phyloP scores from a whole-genome alignment of 2,329 filamentous ascomycete species.

The Elsinoe perseae region DNA sequence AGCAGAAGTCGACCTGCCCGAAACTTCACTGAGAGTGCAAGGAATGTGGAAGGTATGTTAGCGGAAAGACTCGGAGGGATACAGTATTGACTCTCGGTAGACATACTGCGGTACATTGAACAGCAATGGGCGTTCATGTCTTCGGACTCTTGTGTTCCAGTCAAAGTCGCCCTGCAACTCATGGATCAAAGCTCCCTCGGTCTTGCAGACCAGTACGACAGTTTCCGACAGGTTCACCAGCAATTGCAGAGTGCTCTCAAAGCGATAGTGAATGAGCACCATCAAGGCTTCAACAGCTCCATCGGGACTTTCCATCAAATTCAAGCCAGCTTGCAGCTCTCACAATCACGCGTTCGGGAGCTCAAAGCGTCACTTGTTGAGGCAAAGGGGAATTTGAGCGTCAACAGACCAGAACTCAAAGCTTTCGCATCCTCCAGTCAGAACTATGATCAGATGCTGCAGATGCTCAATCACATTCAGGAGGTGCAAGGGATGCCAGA shows the following conservation, averaged over 20 bases:
- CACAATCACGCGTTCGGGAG: slow-evolving; percentile 73
- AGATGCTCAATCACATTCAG: slow-evolving; percentile 64
- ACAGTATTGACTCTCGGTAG: slow-evolving; percentile 28
- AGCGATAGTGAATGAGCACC: slow-evolving; percentile 93
- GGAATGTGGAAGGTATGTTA: slow-evolving; percentile 36
- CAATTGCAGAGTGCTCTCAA: slow-evolving; percentile 91
- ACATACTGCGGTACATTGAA: slow-evolving; percentile 73
- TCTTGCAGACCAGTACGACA: slow-evolving; percentile 75
- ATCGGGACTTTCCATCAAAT: slow-evolving; percentile 99
- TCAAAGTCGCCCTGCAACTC: slow-evolving; percentile 88
- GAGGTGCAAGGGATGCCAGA: slow-evolving; percentile 84
- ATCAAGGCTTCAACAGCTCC: slow-evolving; percentile 98
- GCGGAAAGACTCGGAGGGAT: slow-evolving; percentile 12
- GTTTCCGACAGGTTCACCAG: slow-evolving; percentile 74
- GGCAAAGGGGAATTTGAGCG: slow-evolving; percentile 73
- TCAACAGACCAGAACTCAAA: slow-evolving; percentile 83
- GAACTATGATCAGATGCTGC: slow-evolving; percentile 82
- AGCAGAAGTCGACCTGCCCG: slow-evolving; percentile 27
- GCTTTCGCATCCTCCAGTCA: slow-evolving; percentile 81
- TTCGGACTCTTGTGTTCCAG: slow-evolving; percentile 77
- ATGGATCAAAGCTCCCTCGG: slow-evolving; percentile 92
- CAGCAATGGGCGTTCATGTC: slow-evolving; percentile 90
- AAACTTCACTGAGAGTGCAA: slow-evolving; percentile 33
- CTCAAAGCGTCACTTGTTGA: slow-evolving; percentile 76
- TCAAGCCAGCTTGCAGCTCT: slow-evolving; percentile 81